phyloP scores from a whole-genome alignment of 495 filamentous ascomycete genomes.

The Halenospora varia region DNA sequence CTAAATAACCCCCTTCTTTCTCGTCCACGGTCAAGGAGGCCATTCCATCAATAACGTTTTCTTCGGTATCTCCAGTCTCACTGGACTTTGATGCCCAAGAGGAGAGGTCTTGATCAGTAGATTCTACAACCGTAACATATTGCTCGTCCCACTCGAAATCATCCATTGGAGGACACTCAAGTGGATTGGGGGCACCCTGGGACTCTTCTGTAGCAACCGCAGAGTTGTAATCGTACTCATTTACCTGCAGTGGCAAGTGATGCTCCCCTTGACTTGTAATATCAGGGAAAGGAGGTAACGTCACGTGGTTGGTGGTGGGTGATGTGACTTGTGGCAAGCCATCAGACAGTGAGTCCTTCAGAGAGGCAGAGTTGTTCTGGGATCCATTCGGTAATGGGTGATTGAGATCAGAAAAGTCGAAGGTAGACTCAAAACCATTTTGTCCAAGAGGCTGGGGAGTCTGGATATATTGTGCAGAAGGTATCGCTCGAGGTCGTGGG shows the following conservation, averaged over 20 bases:
- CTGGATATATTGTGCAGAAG: not conserved
- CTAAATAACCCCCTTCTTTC: constrained; percentile 48
- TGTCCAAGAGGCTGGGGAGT: not conserved
- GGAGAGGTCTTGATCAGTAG: not conserved
- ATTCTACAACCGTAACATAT: not conserved
- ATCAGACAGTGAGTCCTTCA: too few relatives aligned
- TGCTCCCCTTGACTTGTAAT: not conserved
- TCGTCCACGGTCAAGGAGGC: constrained; percentile 46
- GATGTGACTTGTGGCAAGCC: not conserved
- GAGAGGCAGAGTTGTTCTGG: not conserved
- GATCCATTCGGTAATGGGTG: not conserved
- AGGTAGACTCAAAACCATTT: not conserved
- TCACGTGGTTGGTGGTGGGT: not conserved
- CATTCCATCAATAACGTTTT: constrained; percentile 44
- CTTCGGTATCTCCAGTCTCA: not conserved
- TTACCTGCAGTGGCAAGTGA: not conserved
- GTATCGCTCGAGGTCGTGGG: not conserved
- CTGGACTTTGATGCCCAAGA: not conserved
- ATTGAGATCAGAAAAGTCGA: not conserved
- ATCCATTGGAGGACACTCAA: constrained; percentile 16
- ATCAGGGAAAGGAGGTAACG: not conserved
- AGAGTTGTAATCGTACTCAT: not conserved
- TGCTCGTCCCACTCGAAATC: constrained; percentile 26
- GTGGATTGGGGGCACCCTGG: not conserved
- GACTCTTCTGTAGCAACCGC: not conserved